Base-by-base conservation (phyloP, 352 stramenopile genomes). In the Pythium plurisporium region DNA sequence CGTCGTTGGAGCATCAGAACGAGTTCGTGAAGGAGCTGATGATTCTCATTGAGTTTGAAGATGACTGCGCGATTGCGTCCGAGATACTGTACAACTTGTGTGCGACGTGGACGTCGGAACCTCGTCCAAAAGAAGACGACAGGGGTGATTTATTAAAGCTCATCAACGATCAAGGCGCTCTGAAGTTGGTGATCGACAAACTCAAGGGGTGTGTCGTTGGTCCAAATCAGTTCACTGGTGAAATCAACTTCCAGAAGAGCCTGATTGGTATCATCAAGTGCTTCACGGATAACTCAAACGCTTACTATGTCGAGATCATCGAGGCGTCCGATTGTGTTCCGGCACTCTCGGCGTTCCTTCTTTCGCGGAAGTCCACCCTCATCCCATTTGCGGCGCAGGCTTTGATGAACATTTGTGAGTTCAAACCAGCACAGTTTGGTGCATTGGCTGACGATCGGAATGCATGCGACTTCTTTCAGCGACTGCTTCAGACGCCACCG, bases 221-320 rank as follows among this genome's bases (percentile, higher is more conserved):
- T 2, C 69, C 75, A 22, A 78, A 83, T 25, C 78, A 90, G 48
- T 85, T 92, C 27, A 70, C 81, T 25, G 82, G 82, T 26, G 82
- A 92, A 41, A 84, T 92, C 43, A 86, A 80, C 14, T 92, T 87
- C 47, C 81, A 92, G 64, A 80, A 77, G 51, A 87, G 83, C 50
- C 42, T 93, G 23, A 62, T 93, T 27, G 73, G 77, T 22, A 91
- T 93, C 54, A 73, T 73, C 20, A 92, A 87, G 67, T 87, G 70
- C 57, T 92, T 85, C 52, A 90, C 78, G 20, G 74, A 80, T 2
- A 64, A 74, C 29, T 82, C 79, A 0, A 70, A 64, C 67, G 10
- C 66, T 14, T 31, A 56, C 2, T 69, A 60, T 36, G 30, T 64
- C 5, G 54, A 69, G 2, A 19, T 43, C 1, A 52, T 69, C 19